phyloP scores from a whole-genome alignment of 2,329 filamentous ascomycete genomes.

The Exophiala aquamarina region DNA sequence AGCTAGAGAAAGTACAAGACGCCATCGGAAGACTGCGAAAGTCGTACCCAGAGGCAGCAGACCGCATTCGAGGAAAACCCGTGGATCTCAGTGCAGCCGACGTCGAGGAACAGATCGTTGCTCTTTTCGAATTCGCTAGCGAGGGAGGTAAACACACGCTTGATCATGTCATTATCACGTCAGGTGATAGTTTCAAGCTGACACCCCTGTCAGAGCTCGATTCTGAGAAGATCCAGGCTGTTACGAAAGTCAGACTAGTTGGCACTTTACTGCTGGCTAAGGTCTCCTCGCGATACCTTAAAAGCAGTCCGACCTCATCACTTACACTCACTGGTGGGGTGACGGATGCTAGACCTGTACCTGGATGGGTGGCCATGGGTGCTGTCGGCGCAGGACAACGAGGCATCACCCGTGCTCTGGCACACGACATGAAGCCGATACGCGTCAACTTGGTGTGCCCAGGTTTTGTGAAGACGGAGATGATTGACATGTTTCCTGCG shows the following conservation, averaged over 20 bases:
- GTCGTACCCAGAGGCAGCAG: conserved; percentile 39
- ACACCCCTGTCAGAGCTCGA: conserved; percentile 32
- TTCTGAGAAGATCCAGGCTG: conserved; percentile 24
- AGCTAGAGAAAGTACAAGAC: conserved; percentile 34
- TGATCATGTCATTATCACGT: conserved; percentile 55
- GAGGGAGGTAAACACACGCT: conserved; percentile 33
- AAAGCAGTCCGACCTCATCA: too few species aligned
- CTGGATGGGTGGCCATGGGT: conserved; percentile 49
- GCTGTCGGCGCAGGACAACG: conserved; percentile 50
- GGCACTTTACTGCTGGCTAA: conserved; percentile 42
- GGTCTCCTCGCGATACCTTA: conserved; percentile 19
- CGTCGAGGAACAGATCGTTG: conserved; percentile 42
- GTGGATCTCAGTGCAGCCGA: conserved; percentile 41
- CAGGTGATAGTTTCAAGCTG: conserved; percentile 40
- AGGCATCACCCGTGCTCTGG: conserved; percentile 48
- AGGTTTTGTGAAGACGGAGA: conserved; percentile 23
- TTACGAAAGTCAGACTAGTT: conserved; percentile 38
- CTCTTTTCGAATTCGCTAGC: conserved; percentile 41
- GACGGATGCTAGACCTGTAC: conserved; percentile 50
- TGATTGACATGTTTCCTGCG: conserved; percentile 34
- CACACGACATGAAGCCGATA: too few species aligned
- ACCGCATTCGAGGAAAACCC: conserved; percentile 40
- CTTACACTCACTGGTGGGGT: conserved; percentile 58
- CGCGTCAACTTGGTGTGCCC: too few species aligned
- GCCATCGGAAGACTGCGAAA: conserved; percentile 42